Base-by-base conservation (phyloP, 208 protist genomes). In the Crithidia thermophila region DNA sequence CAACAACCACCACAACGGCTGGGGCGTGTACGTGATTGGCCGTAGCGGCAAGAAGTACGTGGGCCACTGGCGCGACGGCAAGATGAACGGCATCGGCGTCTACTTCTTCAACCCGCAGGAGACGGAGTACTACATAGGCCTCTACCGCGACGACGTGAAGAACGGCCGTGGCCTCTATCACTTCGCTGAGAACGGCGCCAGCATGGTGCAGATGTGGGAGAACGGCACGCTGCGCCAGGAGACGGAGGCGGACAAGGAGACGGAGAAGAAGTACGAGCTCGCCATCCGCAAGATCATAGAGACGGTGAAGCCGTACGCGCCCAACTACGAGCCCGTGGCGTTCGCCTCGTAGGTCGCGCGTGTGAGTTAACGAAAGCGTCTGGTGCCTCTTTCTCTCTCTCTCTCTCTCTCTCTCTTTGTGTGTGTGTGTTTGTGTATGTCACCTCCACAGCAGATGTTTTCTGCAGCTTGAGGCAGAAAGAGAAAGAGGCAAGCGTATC, bases 51-150 rank as follows among this genome's bases (percentile, higher is more conserved):
- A 96, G 67, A 88, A 88, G 56, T 96, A 88, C 56, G 88, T 94
- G 1, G 91, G 91, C 13, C 77, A 90, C 64, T 96, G 91, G 88
- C 51, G 72, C 20, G 81, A 93, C 33, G 91, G 88, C 30, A 93
- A 93, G 58, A 96, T 96, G 91, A 83, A 94, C 65, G 91, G 91
- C 42, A 79, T 89, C 21, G 91, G 91, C 10, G 82, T 96, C 20
- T 96, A 96, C 74, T 96, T 93, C 64, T 96, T 96, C 77, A 94
- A 90, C 59, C 75, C 80, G 6, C 77, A 88, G 67, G 85, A 94
- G 72, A 96, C 81, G 11, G 88, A 96, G 70, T 96, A 94, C 77
- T 96, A 90, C 69, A 64, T 96, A 20, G 91, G 91, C 33, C 61
- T 79, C 14, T 96, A 96, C 72, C 75, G 65, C 61, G 65, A 90